Evolutionary conservation across 176 grass and related monocot genomes (phyloP).

Genomic region (Sorghum bicolor): Sorghum_bicolor_NCBIv3 NC_012872.2:73693001-73693500

Average conservation of each 20-base stretch:
- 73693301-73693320: not conserved
- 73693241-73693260: not conserved
- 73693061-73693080: not conserved
- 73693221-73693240: not conserved
- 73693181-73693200: not conserved
- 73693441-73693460: conserved; percentile 64
- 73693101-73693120: not conserved
- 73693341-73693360: conserved; percentile 94
- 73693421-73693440: conserved; percentile 62
- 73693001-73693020: no score
- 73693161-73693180: no score
- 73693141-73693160: no score
- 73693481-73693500: conserved; percentile 90
- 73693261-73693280: not conserved
- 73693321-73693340: conserved; percentile 47
- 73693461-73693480: conserved; percentile 93
- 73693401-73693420: conserved; percentile 91
- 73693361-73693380: conserved; percentile 75
- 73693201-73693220: not conserved
- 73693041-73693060: not conserved
- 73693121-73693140: not conserved
- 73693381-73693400: conserved; percentile 98
- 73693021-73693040: no score
- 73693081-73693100: not conserved
- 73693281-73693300: not conserved